Base-by-base conservation (phyloP, 2,329 filamentous ascomycete genomes). In the Colletotrichum nymphaeae region DNA sequence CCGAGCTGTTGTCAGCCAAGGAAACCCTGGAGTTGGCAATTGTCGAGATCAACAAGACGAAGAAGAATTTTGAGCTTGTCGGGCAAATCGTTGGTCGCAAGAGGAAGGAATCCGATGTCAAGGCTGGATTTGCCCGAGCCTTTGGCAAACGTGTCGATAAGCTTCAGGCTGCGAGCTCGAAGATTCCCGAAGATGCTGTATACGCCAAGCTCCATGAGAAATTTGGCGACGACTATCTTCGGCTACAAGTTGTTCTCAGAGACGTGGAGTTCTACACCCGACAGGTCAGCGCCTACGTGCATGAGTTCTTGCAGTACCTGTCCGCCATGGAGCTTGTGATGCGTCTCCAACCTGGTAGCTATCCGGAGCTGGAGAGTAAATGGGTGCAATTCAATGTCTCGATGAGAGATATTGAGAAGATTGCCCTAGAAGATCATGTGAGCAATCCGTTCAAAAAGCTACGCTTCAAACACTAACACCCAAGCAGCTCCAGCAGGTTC, bases 231-330 rank as follows among this genome's bases (percentile, higher is more conserved):
- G 95, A 98, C 81, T 98, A 95, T 82, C 92, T 98, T 74, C 93
- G 96, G 73, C 86, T 98, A 32, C 96, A 98, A 80, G 93, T 99
- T 52, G 94, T 98, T 55, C 91, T 97, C 79, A 92, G 95, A 72
- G 97, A 98, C 81, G 93, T 98, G n/a, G 95, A 98, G 79, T 95
- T 93, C 78, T 98, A 98, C 81, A 92, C 95, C 5, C 90, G 93
- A n/a, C 92, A 95, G 69, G 91, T 94, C 4, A 91, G 93, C 9
- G 90, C 89, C n/a, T 95, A 94, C 75, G 93, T 98, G 63, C 90
- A 93, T 72, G 92, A 94, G 76, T 95, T 97, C 78, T 89, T 95
- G 62, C 92, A 94, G 73, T 93, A 96, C 76, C 89, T 96, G 35
- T 91, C 91, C 2, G 94, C 94, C 1, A 94, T 98, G 80, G 95